Evolutionary conservation across 2,329 filamentous ascomycete genomes (phyloP), one percentile per base, ranked within the genome.

Genomic region (Thielaviopsis populi): DNA sequence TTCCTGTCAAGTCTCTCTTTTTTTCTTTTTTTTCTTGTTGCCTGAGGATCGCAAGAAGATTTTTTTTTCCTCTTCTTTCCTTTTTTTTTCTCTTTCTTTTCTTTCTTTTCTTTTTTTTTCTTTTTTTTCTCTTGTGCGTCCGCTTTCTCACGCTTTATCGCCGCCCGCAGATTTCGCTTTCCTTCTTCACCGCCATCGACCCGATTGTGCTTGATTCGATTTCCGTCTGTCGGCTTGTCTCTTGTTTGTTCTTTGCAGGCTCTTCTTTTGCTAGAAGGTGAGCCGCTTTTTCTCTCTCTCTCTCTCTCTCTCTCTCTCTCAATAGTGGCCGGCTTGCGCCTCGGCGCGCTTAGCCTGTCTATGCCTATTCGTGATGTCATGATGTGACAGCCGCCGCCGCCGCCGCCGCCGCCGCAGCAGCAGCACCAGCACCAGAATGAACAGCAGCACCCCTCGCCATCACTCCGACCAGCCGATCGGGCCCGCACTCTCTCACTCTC

Each of bases 1-100:
- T 27, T 63, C 41, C 33, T 56, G 4, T 33, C 13, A 24, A 10
- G 33, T 37, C 30, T 63, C 43, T 50, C 19, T 22, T 27, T 30
- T 15, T 60, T n/a, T n/a, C n/a, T 43, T 60, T 53, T 22, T 53
- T 53, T 54, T 64, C 46, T 64, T 64, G 33, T 58, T 61, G 30
- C 53, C 53, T 37, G 30, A 56, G 53, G 53, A 56, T 56, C 53
- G 19, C 53, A 33, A 37, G 53, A 56, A 56, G 27, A 56, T 54
- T 53, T 24, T 50, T 53, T 42, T 43, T n/a, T 64, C 61, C 43
- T 30, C 59, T 8, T 17, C 42, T 61, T 30, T 8, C 11, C 1
- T 22, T 42, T 64, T 42, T 15, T 41, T 33, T 54, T 33, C 46
- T 59, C 30, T 24, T 50, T 15, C 46, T 59, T 27, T 48, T 19